Evolutionary conservation across 768 basidiomycete species (phyloP).

Genomic region (Lanmaoa rubissima): DNA sequence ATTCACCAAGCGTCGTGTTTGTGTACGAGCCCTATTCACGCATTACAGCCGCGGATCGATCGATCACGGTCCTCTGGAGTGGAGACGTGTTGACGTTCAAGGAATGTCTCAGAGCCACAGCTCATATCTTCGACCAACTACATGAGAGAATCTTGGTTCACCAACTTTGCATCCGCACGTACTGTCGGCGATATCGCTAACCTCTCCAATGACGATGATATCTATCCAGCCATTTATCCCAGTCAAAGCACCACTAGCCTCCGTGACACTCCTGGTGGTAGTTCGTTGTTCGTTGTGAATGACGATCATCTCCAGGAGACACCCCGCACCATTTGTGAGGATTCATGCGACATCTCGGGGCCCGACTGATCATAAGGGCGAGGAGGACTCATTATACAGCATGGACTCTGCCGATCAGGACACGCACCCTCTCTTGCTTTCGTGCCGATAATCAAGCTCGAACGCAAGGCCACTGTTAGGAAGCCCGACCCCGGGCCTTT

Average conservation of each 20-base stretch:
- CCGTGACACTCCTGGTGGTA: neutral
- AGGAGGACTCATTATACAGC: conserved; percentile 25
- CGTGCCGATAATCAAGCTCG: conserved; percentile 28
- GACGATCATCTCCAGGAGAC: neutral
- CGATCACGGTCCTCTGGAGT: neutral
- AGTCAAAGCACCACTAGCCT: neutral
- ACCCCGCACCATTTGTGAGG: neutral
- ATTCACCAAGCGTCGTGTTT: neutral
- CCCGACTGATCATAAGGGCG: neutral
- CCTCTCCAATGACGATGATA: conserved; percentile 1
- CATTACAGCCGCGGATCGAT: neutral
- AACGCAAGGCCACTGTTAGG: conserved; percentile 27
- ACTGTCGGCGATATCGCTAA: conserved; percentile 10
- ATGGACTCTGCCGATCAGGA: conserved; percentile 27
- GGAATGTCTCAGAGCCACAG: conserved; percentile 25
- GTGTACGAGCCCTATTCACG: conserved; percentile 2
- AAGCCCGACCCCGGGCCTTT: neutral
- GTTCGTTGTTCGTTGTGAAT: neutral
- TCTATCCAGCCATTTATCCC: neutral
- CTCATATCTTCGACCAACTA: conserved; percentile 17
- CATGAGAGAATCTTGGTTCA: conserved; percentile 20
- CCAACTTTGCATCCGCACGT: conserved; percentile 5
- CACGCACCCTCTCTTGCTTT: conserved; percentile 20
- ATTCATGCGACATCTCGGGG: neutral
- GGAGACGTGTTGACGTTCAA: neutral